Base-by-base conservation (phyloP, 805 yeast genomes). In the Schwanniomyces vanrijiae region DNA sequence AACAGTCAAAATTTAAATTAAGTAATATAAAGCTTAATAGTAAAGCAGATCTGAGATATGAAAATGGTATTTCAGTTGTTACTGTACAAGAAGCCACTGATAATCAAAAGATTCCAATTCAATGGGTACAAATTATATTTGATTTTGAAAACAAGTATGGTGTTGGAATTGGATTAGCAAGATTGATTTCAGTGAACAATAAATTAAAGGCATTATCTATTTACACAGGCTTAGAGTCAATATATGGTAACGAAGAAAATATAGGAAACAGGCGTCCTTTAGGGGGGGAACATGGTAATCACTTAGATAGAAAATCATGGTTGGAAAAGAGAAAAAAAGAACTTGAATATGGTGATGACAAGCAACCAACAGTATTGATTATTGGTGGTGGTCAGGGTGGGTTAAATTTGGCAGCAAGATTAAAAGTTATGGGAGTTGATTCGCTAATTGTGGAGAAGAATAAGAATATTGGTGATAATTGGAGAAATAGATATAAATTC, bases 321-420 rank as follows among this genome's bases (percentile, higher is more conserved):
- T 43, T 61, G n/a, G 76, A 71, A 43, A 45, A 50, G 39, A 60
- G 75, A 49, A 53, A 50, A 38, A 56, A 54, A 11, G 67, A 62
- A n/a, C 59, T 58, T 44, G 52, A 55, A 13, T 65, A 57, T 51
- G 64, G 58, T n/a, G 66, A 55, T 3, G 54, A 54, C 3, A 64
- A 66, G 42, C 67, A 70, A 51, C 79, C 78, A 4, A 42, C 65
- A n/a, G 78, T 73, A 18, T 58, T 75, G 34, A 59, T 75, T 49
- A 72, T 75, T 40, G 79, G 80, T 37, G 80, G 76, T 47, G 79
- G 80, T 19, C 80, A 75, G 56, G 68, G 70, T 49, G 78, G 78
- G 3, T 55, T 75, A 24, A 68, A 69, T 26, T 55, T 64, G 22
- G 77, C 78, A 28, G 76, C 78, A 1, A 59, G 76, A 44, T 58